Evolutionary conservation across 1,284 basidiomycete genomes (phyloP), one percentile per base, ranked within the genome.

Genomic region (Trametes sp.): DNA sequence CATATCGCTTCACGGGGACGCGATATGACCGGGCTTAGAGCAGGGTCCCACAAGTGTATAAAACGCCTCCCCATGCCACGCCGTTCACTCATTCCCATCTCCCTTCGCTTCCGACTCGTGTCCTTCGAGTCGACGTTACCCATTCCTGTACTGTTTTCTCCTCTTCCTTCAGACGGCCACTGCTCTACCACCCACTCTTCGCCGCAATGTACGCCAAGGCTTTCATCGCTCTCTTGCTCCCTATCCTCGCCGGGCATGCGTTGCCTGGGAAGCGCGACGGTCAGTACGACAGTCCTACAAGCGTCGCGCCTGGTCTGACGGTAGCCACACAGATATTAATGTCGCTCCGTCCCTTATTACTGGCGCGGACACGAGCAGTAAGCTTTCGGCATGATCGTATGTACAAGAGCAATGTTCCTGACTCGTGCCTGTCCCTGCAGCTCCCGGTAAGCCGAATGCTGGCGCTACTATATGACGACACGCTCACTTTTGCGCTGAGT

Each of bases 251-350:
- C 0, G 50, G 13, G 2, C 16, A 36, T 13, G 50, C 33, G n/a
- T 14, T 36, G 11, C 50, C 50, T 36, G 50, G 11, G 3, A 51
- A 51, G 50, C 50, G 50, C 26, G 50, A 51, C 21, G 50, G 50
- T 36, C 23, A 33, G 28, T 31, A n/a, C 28, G 8, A 33, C 16
- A 8, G 8, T 9, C 5, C 19, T 41, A 14, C 16, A 41, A 4
- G 14, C 19, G 16, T 41, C 4, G 7, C 2, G 16, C n/a, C n/a
- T 41, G 16, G 10, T n/a, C 38, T 41, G 38, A 41, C 38, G 16
- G 38, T 6, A 4, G 14, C 2, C 3, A 19, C 19, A 19, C 38
- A 41, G 38, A 41, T 19, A 19, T 19, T 19, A 19, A 41, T n/a
- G 38, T 19, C 38, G 38, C 16, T 19, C 38, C n/a, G 48, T n/a